Evolutionary conservation across 2,329 filamentous ascomycete genomes (phyloP).

Genomic region (Colletotrichum abscissum): DNA sequence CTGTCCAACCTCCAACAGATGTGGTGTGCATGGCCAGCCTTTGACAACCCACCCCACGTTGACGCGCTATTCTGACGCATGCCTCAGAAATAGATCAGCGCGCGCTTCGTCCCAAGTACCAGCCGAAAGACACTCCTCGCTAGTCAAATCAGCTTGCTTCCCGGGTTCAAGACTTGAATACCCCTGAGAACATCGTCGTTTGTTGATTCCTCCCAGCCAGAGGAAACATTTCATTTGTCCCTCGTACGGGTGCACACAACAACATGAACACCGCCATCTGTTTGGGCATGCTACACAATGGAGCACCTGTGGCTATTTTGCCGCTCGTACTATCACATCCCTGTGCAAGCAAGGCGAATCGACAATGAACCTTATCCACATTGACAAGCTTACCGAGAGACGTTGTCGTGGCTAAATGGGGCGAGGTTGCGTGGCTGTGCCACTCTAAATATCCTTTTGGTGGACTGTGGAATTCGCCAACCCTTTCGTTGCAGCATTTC

Average conservation of each 20-base stretch:
- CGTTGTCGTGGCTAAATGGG: constrained; percentile 8
- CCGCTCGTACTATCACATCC: neutral
- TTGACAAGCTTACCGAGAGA: neutral
- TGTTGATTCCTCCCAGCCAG: neutral
- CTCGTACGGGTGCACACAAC: neutral
- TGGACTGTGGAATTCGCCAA: neutral
- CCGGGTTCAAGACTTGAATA: constrained; percentile 1
- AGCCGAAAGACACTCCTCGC: neutral
- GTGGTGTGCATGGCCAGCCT: neutral
- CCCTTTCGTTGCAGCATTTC: neutral
- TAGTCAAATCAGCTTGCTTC: constrained; percentile 11
- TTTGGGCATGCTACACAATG: neutral
- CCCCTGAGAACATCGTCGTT: constrained; percentile 2
- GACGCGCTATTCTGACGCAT: constrained; percentile 15
- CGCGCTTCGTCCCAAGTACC: constrained; percentile 30
- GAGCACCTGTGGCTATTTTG: neutral
- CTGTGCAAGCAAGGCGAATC: constrained; percentile 15
- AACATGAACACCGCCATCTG: neutral
- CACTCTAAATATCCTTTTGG: neutral
- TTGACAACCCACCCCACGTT: neutral
- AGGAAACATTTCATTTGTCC: constrained; percentile 3
- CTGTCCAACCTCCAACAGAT: neutral
- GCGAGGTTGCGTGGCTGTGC: constrained; percentile 30
- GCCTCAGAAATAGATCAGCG: constrained; percentile 31
- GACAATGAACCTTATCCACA: constrained; percentile 14